Conservation (phyloP, 768 basidiomycete genomes). For the Pisolithus sp. region DNA sequence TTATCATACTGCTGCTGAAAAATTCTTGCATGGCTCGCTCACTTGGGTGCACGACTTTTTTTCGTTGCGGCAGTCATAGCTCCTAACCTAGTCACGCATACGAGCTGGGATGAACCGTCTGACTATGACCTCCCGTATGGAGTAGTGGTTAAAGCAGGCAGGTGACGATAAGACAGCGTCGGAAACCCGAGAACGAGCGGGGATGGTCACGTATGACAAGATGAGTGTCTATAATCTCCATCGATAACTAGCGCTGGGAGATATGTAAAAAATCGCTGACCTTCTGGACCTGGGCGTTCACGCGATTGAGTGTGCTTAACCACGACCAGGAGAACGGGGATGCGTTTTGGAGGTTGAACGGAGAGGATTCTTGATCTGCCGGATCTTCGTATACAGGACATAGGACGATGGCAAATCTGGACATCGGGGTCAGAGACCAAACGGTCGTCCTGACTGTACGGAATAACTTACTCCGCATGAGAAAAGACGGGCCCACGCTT, state of each 20-base stretch:
- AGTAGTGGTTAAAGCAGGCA: conserved; percentile 68
- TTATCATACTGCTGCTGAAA: too few species aligned
- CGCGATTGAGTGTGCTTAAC: conserved; percentile 95
- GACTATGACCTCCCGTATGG: conserved; percentile 77
- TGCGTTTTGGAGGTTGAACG: conserved; percentile 57
- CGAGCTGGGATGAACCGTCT: conserved; percentile 86
- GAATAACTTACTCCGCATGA: conserved; percentile 79
- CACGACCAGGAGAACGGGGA: conserved; percentile 86
- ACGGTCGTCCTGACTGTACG: too few species aligned
- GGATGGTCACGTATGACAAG: conserved; percentile 88
- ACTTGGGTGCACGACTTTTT: too few species aligned
- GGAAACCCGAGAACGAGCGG: conserved; percentile 56
- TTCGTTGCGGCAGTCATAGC: too few species aligned
- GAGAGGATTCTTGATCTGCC: conserved; percentile 58
- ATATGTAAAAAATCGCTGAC: conserved; percentile 32
- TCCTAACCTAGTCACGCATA: conserved; percentile 67
- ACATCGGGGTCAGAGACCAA: neutral
- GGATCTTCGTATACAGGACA: conserved; percentile 87
- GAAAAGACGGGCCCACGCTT: conserved; percentile 91
- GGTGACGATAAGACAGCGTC: conserved; percentile 55
- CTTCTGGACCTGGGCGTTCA: conserved; percentile 96
- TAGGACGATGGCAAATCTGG: conserved; percentile 85
- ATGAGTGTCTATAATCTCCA: conserved; percentile 65
- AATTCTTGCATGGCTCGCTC: too few species aligned
- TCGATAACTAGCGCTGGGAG: conserved; percentile 3